Evolutionary conservation across 2,329 filamentous ascomycete species (phyloP).

Genomic region (Tympanopsis confertula): DNA sequence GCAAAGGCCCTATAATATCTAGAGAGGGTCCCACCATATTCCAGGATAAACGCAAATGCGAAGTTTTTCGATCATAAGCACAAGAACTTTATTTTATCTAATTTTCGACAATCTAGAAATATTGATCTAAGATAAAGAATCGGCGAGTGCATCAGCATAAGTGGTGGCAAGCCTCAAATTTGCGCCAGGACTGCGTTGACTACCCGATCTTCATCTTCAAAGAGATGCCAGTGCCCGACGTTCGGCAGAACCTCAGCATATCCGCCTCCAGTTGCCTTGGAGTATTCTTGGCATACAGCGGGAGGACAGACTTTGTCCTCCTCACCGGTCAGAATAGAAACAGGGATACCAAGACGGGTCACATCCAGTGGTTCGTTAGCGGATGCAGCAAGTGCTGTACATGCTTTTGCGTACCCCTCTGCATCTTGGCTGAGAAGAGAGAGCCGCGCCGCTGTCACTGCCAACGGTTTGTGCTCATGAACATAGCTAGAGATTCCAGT

Average conservation of each 20-base stretch:
- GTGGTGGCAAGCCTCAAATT: too few relatives aligned
- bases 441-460: constrained; percentile 25
- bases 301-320: constrained; percentile 30
- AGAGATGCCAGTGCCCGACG: constrained; percentile 37
- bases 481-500: constrained; percentile 22
- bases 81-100: too few relatives aligned
- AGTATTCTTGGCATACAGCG: constrained; percentile 18
- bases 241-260: constrained; percentile 20
- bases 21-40: too few relatives aligned
- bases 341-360: constrained; percentile 15
- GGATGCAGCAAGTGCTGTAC: constrained; percentile 28
- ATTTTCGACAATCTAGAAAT: too few relatives aligned
- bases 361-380: constrained; percentile 19
- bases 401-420: constrained; percentile 43
- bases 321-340: constrained; percentile 28
- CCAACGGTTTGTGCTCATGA: constrained; percentile 23
- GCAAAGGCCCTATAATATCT: too few relatives aligned
- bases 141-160: too few relatives aligned
- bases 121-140: too few relatives aligned
- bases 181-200: constrained; percentile 15
- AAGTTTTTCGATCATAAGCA: too few relatives aligned
- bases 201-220: constrained; percentile 28
- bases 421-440: constrained; percentile 33
- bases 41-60: too few relatives aligned
- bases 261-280: constrained; percentile 11